A percentile compares a stretch with the other conserved stretches of the same genome.
phyloP scores from a whole-genome alignment of 1,284 basidiomycete species.

The Abortiporus biennis region DNA sequence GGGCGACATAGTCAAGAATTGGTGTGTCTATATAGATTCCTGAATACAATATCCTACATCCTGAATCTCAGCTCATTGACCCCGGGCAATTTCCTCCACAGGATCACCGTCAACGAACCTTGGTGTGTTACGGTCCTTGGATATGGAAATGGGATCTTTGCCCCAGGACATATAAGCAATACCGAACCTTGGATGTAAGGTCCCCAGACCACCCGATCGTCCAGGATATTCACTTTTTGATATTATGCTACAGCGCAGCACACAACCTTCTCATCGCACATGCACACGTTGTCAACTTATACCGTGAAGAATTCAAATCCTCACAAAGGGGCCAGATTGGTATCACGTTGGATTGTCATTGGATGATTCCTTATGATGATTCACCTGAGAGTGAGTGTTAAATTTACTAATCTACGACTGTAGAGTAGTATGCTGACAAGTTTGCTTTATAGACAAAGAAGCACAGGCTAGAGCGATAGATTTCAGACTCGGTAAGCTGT shows the following conservation, averaged over 20 bases:
- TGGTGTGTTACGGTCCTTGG: conserved; percentile 66
- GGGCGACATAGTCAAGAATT: conserved; percentile 70
- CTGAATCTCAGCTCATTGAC: neutral
- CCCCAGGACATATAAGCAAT: conserved; percentile 61
- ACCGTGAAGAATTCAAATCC: conserved; percentile 54
- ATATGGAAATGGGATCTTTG: conserved; percentile 56
- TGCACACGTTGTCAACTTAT: conserved; percentile 58
- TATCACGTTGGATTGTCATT: conserved; percentile 71
- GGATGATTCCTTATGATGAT: conserved; percentile 65
- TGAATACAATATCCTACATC: neutral
- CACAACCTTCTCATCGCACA: conserved; percentile 68
- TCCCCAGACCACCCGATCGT: conserved; percentile 18
- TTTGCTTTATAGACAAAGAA: conserved; percentile 27
- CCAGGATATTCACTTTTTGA: too few species aligned
- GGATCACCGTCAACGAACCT: conserved; percentile 70
- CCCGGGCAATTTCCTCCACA: conserved; percentile 14
- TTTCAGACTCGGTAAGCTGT: conserved; percentile 24
- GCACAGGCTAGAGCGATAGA: conserved; percentile 39
- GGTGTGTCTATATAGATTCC: conserved; percentile 31
- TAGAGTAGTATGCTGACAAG: neutral
- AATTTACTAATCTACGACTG: neutral
- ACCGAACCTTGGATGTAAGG: conserved; percentile 70
- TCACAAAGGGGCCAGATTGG: conserved; percentile 59
- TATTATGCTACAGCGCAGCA: conserved; percentile 40
- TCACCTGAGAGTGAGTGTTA: conserved; percentile 49